Evolutionary conservation across 2,329 filamentous ascomycete genomes (phyloP), one percentile per base, ranked within the genome.

Genomic region (Fusarium cyanostomum): DNA sequence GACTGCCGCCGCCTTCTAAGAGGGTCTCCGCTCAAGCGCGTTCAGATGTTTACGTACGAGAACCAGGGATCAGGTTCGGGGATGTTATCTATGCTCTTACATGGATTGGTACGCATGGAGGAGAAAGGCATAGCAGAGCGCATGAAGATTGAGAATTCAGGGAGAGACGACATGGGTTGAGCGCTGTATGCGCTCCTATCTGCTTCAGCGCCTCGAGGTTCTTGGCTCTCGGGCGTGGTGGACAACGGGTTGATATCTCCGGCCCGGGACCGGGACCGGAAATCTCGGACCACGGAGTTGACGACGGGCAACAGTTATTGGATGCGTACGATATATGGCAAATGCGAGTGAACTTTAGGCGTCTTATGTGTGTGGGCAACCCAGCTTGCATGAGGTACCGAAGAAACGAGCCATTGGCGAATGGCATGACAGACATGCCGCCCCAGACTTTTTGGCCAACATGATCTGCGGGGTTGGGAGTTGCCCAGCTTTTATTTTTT

Each of bases 11-110:
- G 46, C 18, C 39, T 13, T 50, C 12, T n/a, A 30, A 28, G 45
- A n/a, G 31, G 16, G 12, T 49, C 62, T 64, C 60, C 60, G 56
- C 61, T 49, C 33, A 16, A 49, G 28, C 62, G 52, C 62, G 53
- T 65, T 58, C 41, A 42, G 41, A 21, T 21, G 6, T 21, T 65
- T 65, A 66, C 62, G 62, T 65, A 65, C 52, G 35, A 52, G 51
- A 27, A 41, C 49, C 15, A 41, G 34, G 28, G 44, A 38, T 16
- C 31, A 28, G 37, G n/a, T 30, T 24, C 39, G 56, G 57, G 45
- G 41, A 27, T 48, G 16, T 15, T 60, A 15, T n/a, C n/a, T 27
- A 34, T 65, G n/a, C 33, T 35, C 41, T 50, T 46, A 52, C 38
- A 52, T 30, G 8, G 60, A 48, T 27, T 30, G 27, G 27, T n/a